Evolutionary conservation across 208 protist species (phyloP), one percentile per base, ranked within the genome.

Genomic region (Trypanosoma rangeli): DNA sequence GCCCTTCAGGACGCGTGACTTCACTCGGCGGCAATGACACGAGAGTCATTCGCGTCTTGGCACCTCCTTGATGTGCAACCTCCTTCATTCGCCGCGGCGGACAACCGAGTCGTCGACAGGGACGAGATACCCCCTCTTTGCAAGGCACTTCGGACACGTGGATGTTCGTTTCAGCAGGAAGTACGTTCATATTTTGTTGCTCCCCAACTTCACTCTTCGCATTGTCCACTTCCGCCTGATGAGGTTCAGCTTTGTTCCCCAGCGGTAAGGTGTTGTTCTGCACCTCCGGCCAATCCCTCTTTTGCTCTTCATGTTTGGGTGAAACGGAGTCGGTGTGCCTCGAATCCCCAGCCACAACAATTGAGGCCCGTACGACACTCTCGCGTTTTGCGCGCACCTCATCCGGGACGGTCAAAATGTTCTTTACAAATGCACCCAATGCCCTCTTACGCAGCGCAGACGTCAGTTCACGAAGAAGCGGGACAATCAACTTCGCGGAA

Each of bases 321-420:
- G 55, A 60, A 60, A 18, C 37, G 5, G 55, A 60, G 12, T 60
- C 31, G 1, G 13, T 44, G 29, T 42, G 29, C 42, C 12, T 46
- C 42, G 12, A 20, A 16, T 57, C 60, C 8, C 71, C 63, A 15
- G 66, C 73, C 20, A 73, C 31, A 7, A 80, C 55, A 44, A 86
- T 68, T 18, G 75, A 74, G 57, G 57, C 31, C 22, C 75, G 75
- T 68, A 90, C 64, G 15, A 94, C 89, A 44, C 81, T 70, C 66
- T 90, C 89, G 1, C 89, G 84, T 64, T 94, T 94, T 26, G 68
- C 67, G 1, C 83, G 85, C 1, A 94, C 78, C 61, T 86, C 78
- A 5, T 70, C 70, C n/a, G 82, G 82, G 0, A 76, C 84, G 33
- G 80, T 49, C 56, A 80, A 54, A 8, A 91, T 59, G 57, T 90